These are phyloP conservation scores for Dendrocalamus sinicus DNA, from an alignment of 176 grass and related monocot genomes.

Conservation along the genomic window DNA sequence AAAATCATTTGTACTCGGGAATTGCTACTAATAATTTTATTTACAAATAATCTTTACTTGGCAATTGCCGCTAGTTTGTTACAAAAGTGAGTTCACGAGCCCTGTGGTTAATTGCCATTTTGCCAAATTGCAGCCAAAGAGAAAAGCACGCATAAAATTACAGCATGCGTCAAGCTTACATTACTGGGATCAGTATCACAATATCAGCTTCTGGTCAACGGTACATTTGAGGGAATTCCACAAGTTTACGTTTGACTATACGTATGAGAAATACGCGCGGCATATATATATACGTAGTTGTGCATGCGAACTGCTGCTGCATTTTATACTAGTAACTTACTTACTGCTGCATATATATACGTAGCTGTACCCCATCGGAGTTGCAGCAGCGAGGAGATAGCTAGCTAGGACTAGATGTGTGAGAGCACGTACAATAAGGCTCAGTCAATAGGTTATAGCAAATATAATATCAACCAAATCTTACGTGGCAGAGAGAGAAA, in stretches of 20 bases:
- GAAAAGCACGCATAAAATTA: conserved; percentile 32
- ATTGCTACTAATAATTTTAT: background rate
- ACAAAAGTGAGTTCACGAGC: background rate
- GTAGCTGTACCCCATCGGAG: background rate
- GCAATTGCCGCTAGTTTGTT: background rate
- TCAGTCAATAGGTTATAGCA: too few relatives aligned
- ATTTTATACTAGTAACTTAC: background rate
- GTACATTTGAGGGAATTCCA: background rate
- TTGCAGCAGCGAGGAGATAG: background rate
- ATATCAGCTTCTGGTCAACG: too few relatives aligned
- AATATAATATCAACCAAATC: too few relatives aligned
- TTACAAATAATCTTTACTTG: background rate
- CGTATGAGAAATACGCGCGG: background rate
- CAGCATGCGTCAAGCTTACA: background rate
- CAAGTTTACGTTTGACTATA: conserved; percentile 2
- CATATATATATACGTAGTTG: conserved; percentile 25
- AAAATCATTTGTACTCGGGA: background rate
- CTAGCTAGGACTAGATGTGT: conserved; percentile 4
- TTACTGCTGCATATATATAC: background rate
- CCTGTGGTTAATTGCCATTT: background rate
- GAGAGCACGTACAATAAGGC: too few relatives aligned
- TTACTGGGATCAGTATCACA: background rate
- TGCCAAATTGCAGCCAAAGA: background rate
- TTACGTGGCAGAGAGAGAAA: too few relatives aligned
- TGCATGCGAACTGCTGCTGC: background rate